Percentiles rank a stretch among this genome's conserved stretches.
Evolutionary conservation across 2,329 filamentous ascomycete genomes (phyloP).

Genomic region (Juglanconis sp.): DNA sequence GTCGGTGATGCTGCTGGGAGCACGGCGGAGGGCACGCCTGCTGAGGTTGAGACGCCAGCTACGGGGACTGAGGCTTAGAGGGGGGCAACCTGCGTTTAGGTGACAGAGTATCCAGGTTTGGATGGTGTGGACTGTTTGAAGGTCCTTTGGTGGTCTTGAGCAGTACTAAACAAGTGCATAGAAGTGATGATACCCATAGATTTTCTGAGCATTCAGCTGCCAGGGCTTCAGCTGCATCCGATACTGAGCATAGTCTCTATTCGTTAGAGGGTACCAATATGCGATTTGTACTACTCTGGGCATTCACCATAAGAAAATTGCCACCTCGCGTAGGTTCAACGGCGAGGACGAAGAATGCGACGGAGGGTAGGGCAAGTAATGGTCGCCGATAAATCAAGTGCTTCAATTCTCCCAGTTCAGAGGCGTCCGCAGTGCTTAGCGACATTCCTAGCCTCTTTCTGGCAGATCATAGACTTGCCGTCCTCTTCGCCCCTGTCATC

Average conservation of each 20-base stretch:
- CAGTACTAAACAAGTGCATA: slow-evolving; percentile 7
- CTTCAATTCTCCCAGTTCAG: too few relatives aligned
- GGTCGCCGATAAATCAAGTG: too few relatives aligned
- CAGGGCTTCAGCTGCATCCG: not conserved
- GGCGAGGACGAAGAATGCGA: too few relatives aligned
- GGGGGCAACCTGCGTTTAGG: not conserved
- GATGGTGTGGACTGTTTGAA: not conserved
- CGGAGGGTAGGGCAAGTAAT: too few relatives aligned
- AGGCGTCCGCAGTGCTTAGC: too few relatives aligned
- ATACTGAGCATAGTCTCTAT: not conserved
- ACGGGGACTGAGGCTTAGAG: not conserved
- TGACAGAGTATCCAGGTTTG: not conserved
- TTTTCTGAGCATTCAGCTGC: not conserved
- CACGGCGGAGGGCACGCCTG: slow-evolving; percentile 15
- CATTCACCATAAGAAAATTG: too few relatives aligned
- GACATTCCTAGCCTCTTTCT: too few relatives aligned
- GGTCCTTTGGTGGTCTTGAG: not conserved
- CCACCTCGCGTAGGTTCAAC: too few relatives aligned
- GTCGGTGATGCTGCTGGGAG: not conserved
- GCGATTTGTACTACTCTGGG: too few relatives aligned
- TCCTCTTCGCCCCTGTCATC: too few relatives aligned
- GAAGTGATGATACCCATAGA: slow-evolving; percentile 13
- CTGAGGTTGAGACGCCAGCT: slow-evolving; percentile 6
- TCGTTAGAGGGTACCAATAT: not conserved
- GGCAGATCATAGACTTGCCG: too few relatives aligned